Percentiles rank a stretch among this genome's conserved stretches.
These are phyloP conservation scores for Saturnispora bothae DNA, from an alignment of 805 yeast species.

Conservation along the genomic window DNA sequence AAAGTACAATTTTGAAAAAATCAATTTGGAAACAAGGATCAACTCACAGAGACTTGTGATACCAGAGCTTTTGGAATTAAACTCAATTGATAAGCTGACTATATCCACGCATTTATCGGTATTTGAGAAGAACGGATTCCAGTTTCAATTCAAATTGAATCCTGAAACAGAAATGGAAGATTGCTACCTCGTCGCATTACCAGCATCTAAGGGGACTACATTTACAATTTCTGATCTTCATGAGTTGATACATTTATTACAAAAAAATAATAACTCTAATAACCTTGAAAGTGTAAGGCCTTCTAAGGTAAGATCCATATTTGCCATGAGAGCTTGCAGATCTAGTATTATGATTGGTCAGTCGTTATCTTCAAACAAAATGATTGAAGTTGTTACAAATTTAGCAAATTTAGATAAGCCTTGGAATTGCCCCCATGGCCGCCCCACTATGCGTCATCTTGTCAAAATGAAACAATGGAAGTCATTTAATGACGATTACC, in stretches of 20 bases:
- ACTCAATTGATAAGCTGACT: conserved; percentile 66
- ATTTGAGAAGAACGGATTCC: conserved; percentile 73
- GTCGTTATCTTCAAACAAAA: conserved; percentile 43
- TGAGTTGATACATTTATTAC: conserved; percentile 63
- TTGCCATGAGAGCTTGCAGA: conserved; percentile 94
- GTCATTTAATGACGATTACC: conserved; percentile 35
- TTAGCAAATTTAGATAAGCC: conserved; percentile 75
- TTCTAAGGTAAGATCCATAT: conserved; percentile 69
- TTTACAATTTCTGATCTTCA: conserved; percentile 63
- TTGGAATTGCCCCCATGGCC: conserved; percentile 96
- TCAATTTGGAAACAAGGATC: conserved; percentile 46
- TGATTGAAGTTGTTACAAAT: conserved; percentile 60
- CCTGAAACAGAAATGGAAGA: conserved; percentile 30
- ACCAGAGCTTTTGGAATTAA: conserved; percentile 49
- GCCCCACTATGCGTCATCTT: conserved; percentile 93
- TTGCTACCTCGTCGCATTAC: conserved; percentile 50
- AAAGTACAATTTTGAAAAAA: conserved; percentile 75
- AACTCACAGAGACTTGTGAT: conserved; percentile 61
- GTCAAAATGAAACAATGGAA: conserved; percentile 45
- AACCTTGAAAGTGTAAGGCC: conserved; percentile 35
- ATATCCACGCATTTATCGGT: conserved; percentile 49
- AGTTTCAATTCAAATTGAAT: conserved; percentile 38
- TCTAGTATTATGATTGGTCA: conserved; percentile 91
- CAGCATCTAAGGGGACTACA: conserved; percentile 57
- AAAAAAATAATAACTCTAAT: conserved; percentile 31